phyloP scores from a whole-genome alignment of 768 basidiomycete species.

The Pluteus cervinus region DNA sequence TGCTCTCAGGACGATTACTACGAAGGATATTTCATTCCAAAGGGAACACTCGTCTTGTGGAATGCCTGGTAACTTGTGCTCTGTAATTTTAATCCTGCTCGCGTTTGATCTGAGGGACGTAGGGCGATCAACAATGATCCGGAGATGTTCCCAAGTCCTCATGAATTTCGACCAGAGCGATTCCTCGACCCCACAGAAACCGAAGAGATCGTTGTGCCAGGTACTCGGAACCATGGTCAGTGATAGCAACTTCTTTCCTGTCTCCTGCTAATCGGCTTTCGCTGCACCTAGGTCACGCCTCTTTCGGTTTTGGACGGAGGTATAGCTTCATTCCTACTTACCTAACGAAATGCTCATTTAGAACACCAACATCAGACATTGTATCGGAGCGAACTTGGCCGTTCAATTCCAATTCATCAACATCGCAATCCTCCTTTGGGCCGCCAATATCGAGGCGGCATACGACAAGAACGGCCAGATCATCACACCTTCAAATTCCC shows the following conservation, averaged over 20 bases:
- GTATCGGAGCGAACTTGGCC: slow-evolving; percentile 2
- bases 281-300: slow-evolving; percentile 1
- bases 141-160: slow-evolving; percentile 22
- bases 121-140: slow-evolving; percentile 31
- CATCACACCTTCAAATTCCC: too few relatives aligned
- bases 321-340: neutral
- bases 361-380: neutral
- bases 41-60: slow-evolving; percentile 22
- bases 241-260: too few relatives aligned
- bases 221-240: too few relatives aligned
- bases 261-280: neutral
- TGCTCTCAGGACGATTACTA: slow-evolving; percentile 22
- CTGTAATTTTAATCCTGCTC: too few relatives aligned
- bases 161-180: slow-evolving; percentile 24
- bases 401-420: neutral
- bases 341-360: neutral
- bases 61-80: slow-evolving; percentile 21
- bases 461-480: too few relatives aligned
- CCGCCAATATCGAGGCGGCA: too few relatives aligned
- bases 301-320: slow-evolving; percentile 6
- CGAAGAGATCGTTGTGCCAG: too few relatives aligned
- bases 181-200: too few relatives aligned
- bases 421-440: slow-evolving; percentile 3
- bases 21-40: slow-evolving; percentile 22
- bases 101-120: neutral